Evolutionary conservation across 2,329 filamentous ascomycete species (phyloP), one percentile per base, ranked within the genome.

Genomic region (Fusarium verrucosum): DNA sequence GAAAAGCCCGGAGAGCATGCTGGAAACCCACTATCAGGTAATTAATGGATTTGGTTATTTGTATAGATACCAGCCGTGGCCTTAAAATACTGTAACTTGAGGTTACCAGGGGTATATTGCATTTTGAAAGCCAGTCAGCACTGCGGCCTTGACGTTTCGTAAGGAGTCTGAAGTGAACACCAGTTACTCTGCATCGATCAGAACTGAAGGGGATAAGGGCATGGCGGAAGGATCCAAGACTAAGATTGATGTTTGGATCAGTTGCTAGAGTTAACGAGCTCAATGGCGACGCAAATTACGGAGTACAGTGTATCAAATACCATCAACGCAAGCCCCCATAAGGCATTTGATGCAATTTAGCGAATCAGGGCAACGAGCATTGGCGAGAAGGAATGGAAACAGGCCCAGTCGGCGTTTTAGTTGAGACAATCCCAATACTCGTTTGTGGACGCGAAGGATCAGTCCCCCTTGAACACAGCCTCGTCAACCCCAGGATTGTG

Each of bases 351-450:
- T 20, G 50, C 16, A n/a, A 28, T 20, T n/a, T 20, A 32, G 14
- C 56, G 22, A 62, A 65, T 58, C 46, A 62, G n/a, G 47, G 26
- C 13, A 14, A 42, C 20, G 16, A 6, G 25, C 30, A 37, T 25
- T 42, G 38, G 23, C 14, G n/a, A 54, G 44, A 33, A 65, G 55
- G 45, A 62, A 51, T 47, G 47, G 23, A 43, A 19, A 50, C 14
- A 46, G 33, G 20, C 26, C 46, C 26, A 41, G 62, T 46, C 23
- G 38, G 30, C 32, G 30, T 10, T 53, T 36, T 53, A 66, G 32
- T 33, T 54, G 57, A 65, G 62, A 62, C 57, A 49, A 61, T 62
- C 26, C 47, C 23, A 20, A 43, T 64, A 45, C 53, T 66, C 62
- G 44, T 54, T 51, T 47, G 23, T 35, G 23, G 25, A 37, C 25